These are phyloP conservation scores for Kurtzmaniella fragi DNA, from an alignment of 805 yeast genomes.

Conservation along the genomic window DNA sequence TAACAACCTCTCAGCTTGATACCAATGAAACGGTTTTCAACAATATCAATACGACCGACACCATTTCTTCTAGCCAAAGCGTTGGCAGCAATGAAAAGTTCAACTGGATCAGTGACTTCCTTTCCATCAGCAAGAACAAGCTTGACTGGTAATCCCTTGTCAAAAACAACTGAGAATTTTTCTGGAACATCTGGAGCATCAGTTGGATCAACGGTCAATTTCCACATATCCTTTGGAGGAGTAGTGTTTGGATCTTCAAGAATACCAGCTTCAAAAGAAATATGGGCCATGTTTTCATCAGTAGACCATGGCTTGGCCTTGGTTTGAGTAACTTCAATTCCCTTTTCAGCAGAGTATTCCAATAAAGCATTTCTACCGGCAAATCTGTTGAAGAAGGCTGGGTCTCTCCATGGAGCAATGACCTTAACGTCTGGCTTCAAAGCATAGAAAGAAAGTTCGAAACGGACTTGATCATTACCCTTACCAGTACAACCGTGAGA, in stretches of 20 bases:
- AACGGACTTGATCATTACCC: conserved; percentile 99
- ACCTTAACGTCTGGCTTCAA: conserved; percentile 94
- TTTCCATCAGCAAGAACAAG: conserved; percentile 62
- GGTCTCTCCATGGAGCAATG: conserved; percentile 99
- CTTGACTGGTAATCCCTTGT: conserved; percentile 84
- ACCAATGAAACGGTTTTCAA: conserved; percentile 98
- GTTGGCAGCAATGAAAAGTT: conserved; percentile 87
- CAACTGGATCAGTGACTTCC: conserved; percentile 81
- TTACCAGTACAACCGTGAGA: conserved; percentile 99
- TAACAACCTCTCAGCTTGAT: conserved; percentile 99
- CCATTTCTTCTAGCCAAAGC: conserved; percentile 98
- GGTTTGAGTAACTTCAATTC: conserved; percentile 93
- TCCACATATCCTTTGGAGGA: conserved; percentile 99
- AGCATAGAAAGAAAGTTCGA: conserved; percentile 95
- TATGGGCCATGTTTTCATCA: conserved; percentile 98
- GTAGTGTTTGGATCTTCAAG: conserved; percentile 98
- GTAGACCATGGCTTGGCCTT: conserved; percentile 99
- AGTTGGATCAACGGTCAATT: conserved; percentile 89
- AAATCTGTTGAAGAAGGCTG: conserved; percentile 87
- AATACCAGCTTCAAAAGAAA: conserved; percentile 98
- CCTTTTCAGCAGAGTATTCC: conserved; percentile 88
- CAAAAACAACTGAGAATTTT: conserved; percentile 75
- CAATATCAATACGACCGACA: conserved; percentile 98
- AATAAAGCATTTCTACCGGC: conserved; percentile 97
- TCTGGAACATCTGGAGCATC: conserved; percentile 96